These are phyloP conservation scores for Claviceps sp. DNA, from an alignment of 2,329 filamentous ascomycete genomes.

Conservation along the genomic window DNA sequence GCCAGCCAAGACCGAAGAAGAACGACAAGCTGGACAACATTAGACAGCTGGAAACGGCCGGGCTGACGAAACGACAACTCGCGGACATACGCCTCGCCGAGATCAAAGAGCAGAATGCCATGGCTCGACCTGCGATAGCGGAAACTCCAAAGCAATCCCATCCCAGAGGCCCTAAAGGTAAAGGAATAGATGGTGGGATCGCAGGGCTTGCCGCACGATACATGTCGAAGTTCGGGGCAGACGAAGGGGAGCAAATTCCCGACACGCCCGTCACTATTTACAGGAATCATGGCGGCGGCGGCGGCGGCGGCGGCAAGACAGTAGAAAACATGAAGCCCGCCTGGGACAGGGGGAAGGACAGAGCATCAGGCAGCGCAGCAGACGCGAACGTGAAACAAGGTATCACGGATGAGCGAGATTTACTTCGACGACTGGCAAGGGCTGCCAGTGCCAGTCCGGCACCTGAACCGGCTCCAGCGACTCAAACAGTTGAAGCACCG, in stretches of 20 bases:
- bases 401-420: slow-evolving; percentile 24
- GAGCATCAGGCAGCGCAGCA: not conserved
- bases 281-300: slow-evolving; percentile 13
- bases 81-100: slow-evolving; percentile 38
- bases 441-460: slow-evolving; percentile 33
- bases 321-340: slow-evolving; percentile 1
- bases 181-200: slow-evolving; percentile 10
- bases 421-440: slow-evolving; percentile 35
- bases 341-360: not conserved
- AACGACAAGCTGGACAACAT: slow-evolving; percentile 39
- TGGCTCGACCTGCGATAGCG: slow-evolving; percentile 29
- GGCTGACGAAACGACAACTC: slow-evolving; percentile 31
- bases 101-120: slow-evolving; percentile 36
- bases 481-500: too few species aligned
- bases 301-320: slow-evolving; percentile 6
- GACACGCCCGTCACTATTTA: slow-evolving; percentile 29
- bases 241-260: slow-evolving; percentile 20
- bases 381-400: not conserved
- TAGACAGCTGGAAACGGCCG: slow-evolving; percentile 27
- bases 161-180: slow-evolving; percentile 7
- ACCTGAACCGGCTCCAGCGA: slow-evolving; percentile 5
- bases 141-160: slow-evolving; percentile 18
- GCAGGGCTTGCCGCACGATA: slow-evolving; percentile 3
- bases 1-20: slow-evolving; percentile 14
- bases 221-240: slow-evolving; percentile 8